Conservation (phyloP, 495 filamentous ascomycete genomes). For the Penicillium dipodomyicola region DNA sequence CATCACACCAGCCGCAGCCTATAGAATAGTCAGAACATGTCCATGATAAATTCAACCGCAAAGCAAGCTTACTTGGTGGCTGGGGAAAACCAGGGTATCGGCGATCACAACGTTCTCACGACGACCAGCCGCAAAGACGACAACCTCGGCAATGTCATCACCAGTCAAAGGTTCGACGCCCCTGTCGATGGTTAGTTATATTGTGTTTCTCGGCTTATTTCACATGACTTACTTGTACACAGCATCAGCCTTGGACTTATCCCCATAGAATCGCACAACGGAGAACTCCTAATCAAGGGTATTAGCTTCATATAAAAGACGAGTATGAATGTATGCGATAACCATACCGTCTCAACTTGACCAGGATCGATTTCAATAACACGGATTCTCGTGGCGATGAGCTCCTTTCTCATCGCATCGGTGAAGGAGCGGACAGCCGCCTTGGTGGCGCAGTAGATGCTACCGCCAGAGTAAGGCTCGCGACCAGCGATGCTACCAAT, state of each 20-base stretch:
- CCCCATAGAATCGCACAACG: slow-evolving; percentile 86
- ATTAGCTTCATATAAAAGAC: background rate
- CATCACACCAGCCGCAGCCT: slow-evolving; percentile 28
- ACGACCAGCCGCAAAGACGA: slow-evolving; percentile 86
- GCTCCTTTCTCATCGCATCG: slow-evolving; percentile 82
- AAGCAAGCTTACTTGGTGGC: slow-evolving; percentile 68
- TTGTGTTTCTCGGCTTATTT: slow-evolving; percentile 3
- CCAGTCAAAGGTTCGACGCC: slow-evolving; percentile 88
- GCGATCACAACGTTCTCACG: slow-evolving; percentile 95
- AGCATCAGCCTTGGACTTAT: slow-evolving; percentile 91
- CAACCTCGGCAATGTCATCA: slow-evolving; percentile 90
- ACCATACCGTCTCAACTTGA: slow-evolving; percentile 83
- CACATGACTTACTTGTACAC: slow-evolving; percentile 75
- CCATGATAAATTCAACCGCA: background rate
- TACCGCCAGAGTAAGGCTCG: slow-evolving; percentile 84
- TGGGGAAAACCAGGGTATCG: slow-evolving; percentile 87
- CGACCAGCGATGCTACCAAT: slow-evolving; percentile 93
- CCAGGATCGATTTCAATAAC: slow-evolving; percentile 94
- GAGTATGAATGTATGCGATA: background rate
- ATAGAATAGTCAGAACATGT: background rate
- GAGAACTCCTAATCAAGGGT: slow-evolving; percentile 70
- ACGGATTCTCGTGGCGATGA: slow-evolving; percentile 80
- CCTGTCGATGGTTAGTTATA: slow-evolving; percentile 39
- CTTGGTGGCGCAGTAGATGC: slow-evolving; percentile 97
- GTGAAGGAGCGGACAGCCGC: slow-evolving; percentile 89